A percentile compares a stretch with the other conserved stretches of the same genome.
These are phyloP conservation scores for Phaseolus coccineus DNA, from an alignment of 331 rosid species.

Conservation along the genomic window DNA sequence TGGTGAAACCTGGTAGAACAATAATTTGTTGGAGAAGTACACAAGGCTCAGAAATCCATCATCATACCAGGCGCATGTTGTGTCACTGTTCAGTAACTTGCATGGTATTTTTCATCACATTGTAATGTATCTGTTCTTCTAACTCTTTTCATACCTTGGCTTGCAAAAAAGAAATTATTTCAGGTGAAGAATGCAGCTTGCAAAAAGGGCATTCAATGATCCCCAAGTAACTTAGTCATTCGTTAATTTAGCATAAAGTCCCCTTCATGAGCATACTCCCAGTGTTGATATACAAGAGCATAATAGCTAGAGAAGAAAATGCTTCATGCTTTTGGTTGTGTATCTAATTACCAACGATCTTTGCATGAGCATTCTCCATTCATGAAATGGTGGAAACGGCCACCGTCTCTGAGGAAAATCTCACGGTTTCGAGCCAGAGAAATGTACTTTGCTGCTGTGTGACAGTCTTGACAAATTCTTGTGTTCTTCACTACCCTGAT, in stretches of 20 bases:
- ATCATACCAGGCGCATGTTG: neutral
- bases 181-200: conserved; percentile 34
- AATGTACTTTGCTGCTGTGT: conserved; percentile 67
- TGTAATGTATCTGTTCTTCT: neutral
- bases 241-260: conserved; percentile 30
- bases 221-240: conserved; percentile 16
- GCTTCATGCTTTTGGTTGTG: neutral
- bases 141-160: conserved; percentile 11
- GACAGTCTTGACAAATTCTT: conserved; percentile 71
- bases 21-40: conserved; percentile 14
- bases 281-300: neutral
- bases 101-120: neutral
- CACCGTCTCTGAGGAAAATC: conserved; percentile 60
- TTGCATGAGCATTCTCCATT: conserved; percentile 72
- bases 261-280: conserved; percentile 32
- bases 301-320: conserved; percentile 15
- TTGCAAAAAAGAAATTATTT: conserved; percentile 25
- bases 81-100: conserved; percentile 2
- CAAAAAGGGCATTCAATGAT: conserved; percentile 28
- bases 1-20: neutral
- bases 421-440: conserved; percentile 56
- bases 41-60: too few species aligned
- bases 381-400: conserved; percentile 72
- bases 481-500: conserved; percentile 76
- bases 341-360: conserved; percentile 60